Evolutionary conservation across 768 basidiomycete species (phyloP).

Genomic region (Leucogyrophana mollusca): DNA sequence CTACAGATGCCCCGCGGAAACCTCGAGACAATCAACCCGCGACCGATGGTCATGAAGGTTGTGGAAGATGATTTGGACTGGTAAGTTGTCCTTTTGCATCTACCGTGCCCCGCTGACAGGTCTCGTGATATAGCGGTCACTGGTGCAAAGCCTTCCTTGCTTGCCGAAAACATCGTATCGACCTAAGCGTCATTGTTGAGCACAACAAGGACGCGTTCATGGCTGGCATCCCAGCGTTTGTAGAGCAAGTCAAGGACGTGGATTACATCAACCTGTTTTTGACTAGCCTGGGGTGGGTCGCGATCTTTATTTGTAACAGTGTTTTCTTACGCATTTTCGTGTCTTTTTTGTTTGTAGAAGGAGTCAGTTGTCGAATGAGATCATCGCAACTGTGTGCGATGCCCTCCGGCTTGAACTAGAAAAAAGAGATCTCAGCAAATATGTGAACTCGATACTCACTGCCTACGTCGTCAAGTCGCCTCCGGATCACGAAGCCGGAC

Average conservation of each 20-base stretch:
- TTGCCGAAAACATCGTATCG: slow-evolving; percentile 92
- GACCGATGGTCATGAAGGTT: slow-evolving; percentile 86
- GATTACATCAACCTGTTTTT: slow-evolving; percentile 94
- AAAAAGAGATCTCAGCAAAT: slow-evolving; percentile 66
- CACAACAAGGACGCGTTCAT: slow-evolving; percentile 71
- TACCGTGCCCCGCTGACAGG: slow-evolving; percentile 1
- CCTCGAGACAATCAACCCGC: slow-evolving; percentile 91
- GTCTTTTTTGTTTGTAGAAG: slow-evolving; percentile 41
- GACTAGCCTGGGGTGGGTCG: slow-evolving; percentile 72
- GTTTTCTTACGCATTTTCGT: slow-evolving; percentile 2
- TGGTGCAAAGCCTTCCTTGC: slow-evolving; percentile 89
- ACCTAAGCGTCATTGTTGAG: slow-evolving; percentile 85
- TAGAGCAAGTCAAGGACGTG: slow-evolving; percentile 84
- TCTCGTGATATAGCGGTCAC: slow-evolving; percentile 46
- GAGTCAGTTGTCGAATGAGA: slow-evolving; percentile 54
- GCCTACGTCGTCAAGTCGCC: slow-evolving; percentile 91
- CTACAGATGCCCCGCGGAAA: slow-evolving; percentile 98
- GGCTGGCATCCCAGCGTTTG: slow-evolving; percentile 58
- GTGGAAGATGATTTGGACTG: slow-evolving; percentile 72
- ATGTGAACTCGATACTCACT: slow-evolving; percentile 89
- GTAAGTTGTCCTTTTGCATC: slow-evolving; percentile 42
- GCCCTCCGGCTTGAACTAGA: slow-evolving; percentile 73
- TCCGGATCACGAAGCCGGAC: slow-evolving; percentile 84
- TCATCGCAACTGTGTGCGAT: slow-evolving; percentile 73
- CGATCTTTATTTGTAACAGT: neutral